Base-by-base conservation (phyloP, 257 asterid species). In the Coffea canephora region DNA sequence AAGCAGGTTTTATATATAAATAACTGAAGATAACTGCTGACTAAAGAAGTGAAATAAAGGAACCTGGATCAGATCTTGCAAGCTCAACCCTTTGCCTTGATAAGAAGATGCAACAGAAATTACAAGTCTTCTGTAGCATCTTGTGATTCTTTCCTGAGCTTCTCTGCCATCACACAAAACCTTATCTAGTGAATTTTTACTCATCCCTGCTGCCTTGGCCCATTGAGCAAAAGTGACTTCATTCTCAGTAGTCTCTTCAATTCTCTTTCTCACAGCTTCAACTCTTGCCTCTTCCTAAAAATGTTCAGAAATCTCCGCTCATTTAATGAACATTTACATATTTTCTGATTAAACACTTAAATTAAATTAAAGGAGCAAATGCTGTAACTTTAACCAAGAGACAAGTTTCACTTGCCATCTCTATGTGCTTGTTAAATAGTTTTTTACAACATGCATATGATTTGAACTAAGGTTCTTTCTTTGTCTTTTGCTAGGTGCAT, bases 11-110 rank as follows among this genome's bases (percentile, higher is more conserved):
- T 19, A 23, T 43, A 74, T 55, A 0, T 62, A 49, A 49, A 39
- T 4, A 39, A 39, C n/a, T 74, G 34, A 64, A 67, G 46, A 31
- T 45, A 69, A 69, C n/a, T 12, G 8, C 65, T 14, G 31, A 71
- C 19, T 16, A 48, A 52, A 21, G 11, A 69, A 11, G 5, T 36
- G 2, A 12, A 23, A 50, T 36, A 78, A 43, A 36, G 50, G n/a
- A 23, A 91, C 96, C 96, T 91, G 97, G 66, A 89, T 86, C 41
- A 91, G 75, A 83, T 91, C 97, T 31, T 89, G 88, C 81, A 89
- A 82, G 88, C 90, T 87, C 59, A 91, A 69, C 36, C 97, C 97
- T 89, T 69, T 91, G 80, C 93, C 93, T 79, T 86, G 87, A 80
- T 91, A 88, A 19, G 91, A 84, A 76, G 90, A 78, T 59, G 97